Base-by-base conservation (phyloP, 257 asterid genomes). In the Solanum peruvianum region DNA sequence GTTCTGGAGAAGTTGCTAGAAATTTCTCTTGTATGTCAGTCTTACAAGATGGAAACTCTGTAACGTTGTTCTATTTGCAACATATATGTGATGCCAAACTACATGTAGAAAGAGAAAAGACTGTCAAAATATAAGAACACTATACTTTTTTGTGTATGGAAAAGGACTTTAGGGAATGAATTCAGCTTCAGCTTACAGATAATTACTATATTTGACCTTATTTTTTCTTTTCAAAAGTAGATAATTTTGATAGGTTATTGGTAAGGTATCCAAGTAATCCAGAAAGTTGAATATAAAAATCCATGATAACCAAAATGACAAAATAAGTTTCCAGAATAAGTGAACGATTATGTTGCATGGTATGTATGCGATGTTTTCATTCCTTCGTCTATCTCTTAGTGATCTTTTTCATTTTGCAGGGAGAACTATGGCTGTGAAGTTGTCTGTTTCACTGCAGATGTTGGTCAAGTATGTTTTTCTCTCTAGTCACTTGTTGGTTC, bases 391-490 rank as follows among this genome's bases (percentile, higher is more conserved):
- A 29, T 45, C 27, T 78, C 41, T 45, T 47, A 47, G 2, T 29
- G 1, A 2, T 77, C 3, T 25, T 25, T 44, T 47, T 29, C 11
- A 5, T 80, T 86, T 64, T 91, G 91, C 97, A 97, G 99, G 92
- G 98, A 96, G 90, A 94, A 94, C 84, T 94, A 95, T 92, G 98
- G 97, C 82, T 96, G 98, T 52, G 98, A 96, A 88, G 99, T 96
- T 87, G 99, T 95, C 84, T 96, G 99, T 92, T 96, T 95, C 94
- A 96, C 97, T 39, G 99, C 99, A 35, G 99, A 96, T 88, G 98
- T 95, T 88, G 98, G 99, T 75, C 99, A 97, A 92, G 99, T 95
- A 94, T 78, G 99, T 89, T 52, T 76, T 41, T 52, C 47, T 69
- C 85, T 89, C n/a, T 62, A 82, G 20, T 42, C 21, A 45, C 58